Conservation (phyloP, 164 flowering plant species). For the Aristolochia contorta region DNA sequence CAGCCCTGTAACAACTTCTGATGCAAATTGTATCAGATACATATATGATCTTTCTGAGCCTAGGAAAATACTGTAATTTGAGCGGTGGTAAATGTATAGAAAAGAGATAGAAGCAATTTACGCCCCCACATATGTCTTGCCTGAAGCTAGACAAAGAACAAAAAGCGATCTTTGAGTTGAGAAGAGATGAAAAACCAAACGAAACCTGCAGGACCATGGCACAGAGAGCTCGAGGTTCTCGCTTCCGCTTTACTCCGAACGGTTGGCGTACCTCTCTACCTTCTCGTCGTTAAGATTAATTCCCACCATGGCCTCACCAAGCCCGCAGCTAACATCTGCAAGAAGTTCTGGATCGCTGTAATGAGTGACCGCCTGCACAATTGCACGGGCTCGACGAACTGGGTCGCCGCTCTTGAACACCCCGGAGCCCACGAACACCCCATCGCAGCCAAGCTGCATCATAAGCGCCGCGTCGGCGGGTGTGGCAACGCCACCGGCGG, state of each 20-base stretch:
- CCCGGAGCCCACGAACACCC: conserved; percentile 43
- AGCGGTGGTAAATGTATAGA: too few species aligned
- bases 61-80: too few species aligned
- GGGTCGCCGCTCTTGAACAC: conserved; percentile 37
- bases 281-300: conserved; percentile 24
- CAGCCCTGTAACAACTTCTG: too few species aligned
- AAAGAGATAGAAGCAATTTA: too few species aligned
- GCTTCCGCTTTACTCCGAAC: conserved; percentile 14
- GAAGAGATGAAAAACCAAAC: too few species aligned
- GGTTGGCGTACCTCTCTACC: conserved; percentile 25
- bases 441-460: conserved; percentile 49
- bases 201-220: too few species aligned
- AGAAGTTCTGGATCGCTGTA: conserved; percentile 26
- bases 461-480: conserved; percentile 45
- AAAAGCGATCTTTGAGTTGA: too few species aligned
- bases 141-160: too few species aligned
- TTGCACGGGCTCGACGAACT: conserved; percentile 20
- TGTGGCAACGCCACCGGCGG: conserved; percentile 38
- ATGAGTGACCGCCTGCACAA: conserved; percentile 31
- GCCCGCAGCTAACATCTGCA: conserved; percentile 29
- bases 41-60: too few species aligned
- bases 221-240: too few species aligned
- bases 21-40: too few species aligned
- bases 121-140: too few species aligned
- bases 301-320: conserved; percentile 34